Base-by-base conservation (phyloP, 2,329 filamentous ascomycete species). In the Chrysoporthe cubensis region DNA sequence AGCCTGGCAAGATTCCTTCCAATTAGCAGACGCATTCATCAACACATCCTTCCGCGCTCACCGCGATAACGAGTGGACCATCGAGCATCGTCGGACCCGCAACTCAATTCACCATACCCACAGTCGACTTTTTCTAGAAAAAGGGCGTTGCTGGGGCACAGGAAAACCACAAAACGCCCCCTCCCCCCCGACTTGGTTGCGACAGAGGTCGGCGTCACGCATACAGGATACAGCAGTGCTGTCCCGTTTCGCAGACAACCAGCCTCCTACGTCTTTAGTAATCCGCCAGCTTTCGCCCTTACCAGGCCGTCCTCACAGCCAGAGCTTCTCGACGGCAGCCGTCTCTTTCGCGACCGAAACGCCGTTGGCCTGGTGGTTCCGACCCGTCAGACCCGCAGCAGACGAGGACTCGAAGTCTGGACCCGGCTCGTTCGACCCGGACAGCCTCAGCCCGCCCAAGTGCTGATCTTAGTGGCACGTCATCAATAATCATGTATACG, bases 401-500 rank as follows among this genome's bases (percentile, higher is more conserved):
- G 56, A 54, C 62, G 43, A 61, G 34, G 44, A 42, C 54, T 52
- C 43, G 42, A 32, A 21, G 11, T 52, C 37, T 69, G 52, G 40
- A 60, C 52, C 37, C 56, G 44, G n/a, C 32, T 32, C 54, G 32
- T 21, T 59, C 64, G 65, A 61, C 64, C 44, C 18, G 14, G 18
- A 54, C 60, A 60, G 67, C 67, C 64, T 60, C 43, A 52, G 64
- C 43, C 26, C 54, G 46, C 59, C 50, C 63, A 59, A 58, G 43
- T 37, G 54, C 63, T 65, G 63, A 52, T 42, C 34, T 66, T 50
- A 60, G 56, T 40, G 42, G 58, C 56, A 46, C 52, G 21, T 46
- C 59, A 50, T 32, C 40, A 43, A 65, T 67, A 71, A 87, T 79
- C 71, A 90, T 90, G 87, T 86, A 87, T 78, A 88, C 87, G 73